Percentiles rank a stretch among this genome's conserved stretches.
phyloP scores from a whole-genome alignment of 768 basidiomycete species.

The Kwoniella heveanensis region DNA sequence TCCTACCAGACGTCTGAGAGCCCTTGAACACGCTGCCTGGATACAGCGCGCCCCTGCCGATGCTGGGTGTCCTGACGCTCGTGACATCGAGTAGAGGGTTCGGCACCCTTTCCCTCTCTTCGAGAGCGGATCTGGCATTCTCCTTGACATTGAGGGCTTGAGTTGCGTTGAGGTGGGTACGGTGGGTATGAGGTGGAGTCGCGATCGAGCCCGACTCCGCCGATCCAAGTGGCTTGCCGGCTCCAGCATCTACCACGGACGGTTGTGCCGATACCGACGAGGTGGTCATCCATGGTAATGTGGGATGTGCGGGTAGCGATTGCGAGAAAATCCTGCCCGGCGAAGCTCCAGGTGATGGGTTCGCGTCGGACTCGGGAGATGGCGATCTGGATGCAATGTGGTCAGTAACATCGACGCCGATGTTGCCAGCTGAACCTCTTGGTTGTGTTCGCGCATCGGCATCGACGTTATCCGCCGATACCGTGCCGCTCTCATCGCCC shows the following conservation, averaged over 20 bases:
- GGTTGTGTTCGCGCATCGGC: too few species aligned
- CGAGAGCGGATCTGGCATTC: background rate
- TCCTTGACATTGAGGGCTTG: background rate
- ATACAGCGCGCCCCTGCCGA: slow-evolving; percentile 60
- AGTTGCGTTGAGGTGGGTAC: background rate
- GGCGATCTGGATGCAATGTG: background rate
- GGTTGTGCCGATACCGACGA: background rate
- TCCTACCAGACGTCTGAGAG: slow-evolving; percentile 90
- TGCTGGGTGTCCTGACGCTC: slow-evolving; percentile 33
- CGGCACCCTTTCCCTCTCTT: slow-evolving; percentile 22
- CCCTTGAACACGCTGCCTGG: slow-evolving; percentile 87
- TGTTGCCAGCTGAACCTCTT: background rate
- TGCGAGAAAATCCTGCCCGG: slow-evolving; percentile 13
- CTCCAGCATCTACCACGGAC: slow-evolving; percentile 1
- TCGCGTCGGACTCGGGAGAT: slow-evolving; percentile 1
- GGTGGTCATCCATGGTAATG: slow-evolving; percentile 37
- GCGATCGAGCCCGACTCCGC: slow-evolving; percentile 1
- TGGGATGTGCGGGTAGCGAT: slow-evolving; percentile 40
- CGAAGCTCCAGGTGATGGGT: slow-evolving; percentile 3
- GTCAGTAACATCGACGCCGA: background rate
- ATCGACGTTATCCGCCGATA: slow-evolving; percentile 1
- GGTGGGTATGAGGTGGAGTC: background rate
- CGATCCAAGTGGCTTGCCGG: background rate
- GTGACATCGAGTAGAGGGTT: slow-evolving; percentile 52
- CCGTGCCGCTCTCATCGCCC: background rate